A percentile compares a stretch with the other conserved stretches of the same genome.
Evolutionary conservation across 208 protist genomes (phyloP).

Genomic region (Leishmania lainsoni): DNA sequence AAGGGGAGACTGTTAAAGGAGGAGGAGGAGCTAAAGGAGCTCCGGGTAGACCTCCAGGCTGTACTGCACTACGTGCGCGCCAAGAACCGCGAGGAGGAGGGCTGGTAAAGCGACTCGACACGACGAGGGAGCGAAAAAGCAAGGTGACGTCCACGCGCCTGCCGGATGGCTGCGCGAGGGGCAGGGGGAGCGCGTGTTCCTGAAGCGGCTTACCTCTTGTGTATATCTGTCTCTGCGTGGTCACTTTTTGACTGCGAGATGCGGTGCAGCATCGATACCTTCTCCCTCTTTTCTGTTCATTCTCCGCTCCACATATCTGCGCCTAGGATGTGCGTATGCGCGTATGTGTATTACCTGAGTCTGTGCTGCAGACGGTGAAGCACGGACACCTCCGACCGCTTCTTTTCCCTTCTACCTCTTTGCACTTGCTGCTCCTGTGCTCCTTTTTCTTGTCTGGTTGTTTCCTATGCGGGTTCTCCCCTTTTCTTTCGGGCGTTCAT

Average conservation of each 20-base stretch:
- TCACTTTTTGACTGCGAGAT: not conserved
- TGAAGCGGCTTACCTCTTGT: not conserved
- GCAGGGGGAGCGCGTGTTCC: no score
- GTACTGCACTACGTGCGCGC: constrained; percentile 82
- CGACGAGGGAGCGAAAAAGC: not conserved
- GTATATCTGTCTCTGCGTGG: not conserved
- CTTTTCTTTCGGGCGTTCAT: not conserved
- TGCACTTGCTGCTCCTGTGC: not conserved
- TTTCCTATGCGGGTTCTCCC: not conserved
- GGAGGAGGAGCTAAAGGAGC: constrained; percentile 59
- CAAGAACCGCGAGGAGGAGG: constrained; percentile 67
- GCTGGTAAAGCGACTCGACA: constrained; percentile 22
- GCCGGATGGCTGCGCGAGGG: not conserved
- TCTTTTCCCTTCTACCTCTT: not conserved
- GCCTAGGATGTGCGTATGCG: not conserved
- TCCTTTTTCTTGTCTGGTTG: not conserved
- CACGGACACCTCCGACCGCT: not conserved
- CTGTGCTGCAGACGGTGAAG: not conserved
- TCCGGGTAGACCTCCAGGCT: constrained; percentile 79
- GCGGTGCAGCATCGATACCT: not conserved
- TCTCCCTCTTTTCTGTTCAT: not conserved
- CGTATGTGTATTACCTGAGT: not conserved
- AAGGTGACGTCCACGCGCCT: not conserved
- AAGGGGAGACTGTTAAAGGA: constrained; percentile 63
- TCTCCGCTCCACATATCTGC: not conserved